Conservation (phyloP, 1,139 yeast genomes). For the Sugiyamaella grinbergsii region DNA sequence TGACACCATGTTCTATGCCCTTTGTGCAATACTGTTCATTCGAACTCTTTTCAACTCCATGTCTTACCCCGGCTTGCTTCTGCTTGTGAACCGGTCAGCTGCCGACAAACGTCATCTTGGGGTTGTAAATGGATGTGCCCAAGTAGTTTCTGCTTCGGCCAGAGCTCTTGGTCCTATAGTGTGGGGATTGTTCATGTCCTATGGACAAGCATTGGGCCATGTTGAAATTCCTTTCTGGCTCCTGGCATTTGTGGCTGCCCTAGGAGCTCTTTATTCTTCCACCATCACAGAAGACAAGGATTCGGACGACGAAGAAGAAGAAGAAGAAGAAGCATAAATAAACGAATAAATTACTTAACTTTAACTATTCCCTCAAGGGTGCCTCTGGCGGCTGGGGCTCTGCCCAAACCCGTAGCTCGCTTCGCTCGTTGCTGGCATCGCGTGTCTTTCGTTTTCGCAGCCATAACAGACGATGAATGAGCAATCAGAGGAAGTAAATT, state of each 20-base stretch:
- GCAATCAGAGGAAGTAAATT: too few species aligned
- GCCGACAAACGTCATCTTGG: constrained; percentile 39
- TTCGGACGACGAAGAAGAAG: constrained; percentile 24
- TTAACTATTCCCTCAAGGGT: neutral
- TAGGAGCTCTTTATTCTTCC: constrained; percentile 42
- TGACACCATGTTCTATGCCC: constrained; percentile 18
- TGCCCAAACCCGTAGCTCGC: constrained; percentile 12
- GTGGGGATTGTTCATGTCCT: constrained; percentile 61
- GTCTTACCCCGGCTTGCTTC: constrained; percentile 37
- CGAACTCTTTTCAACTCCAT: constrained; percentile 33
- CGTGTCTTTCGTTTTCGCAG: too few species aligned
- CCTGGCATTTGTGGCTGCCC: constrained; percentile 40
- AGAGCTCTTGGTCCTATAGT: constrained; percentile 59
- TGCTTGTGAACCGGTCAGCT: constrained; percentile 40
- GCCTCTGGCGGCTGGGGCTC: constrained; percentile 15
- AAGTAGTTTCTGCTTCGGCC: constrained; percentile 53
- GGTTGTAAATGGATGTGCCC: constrained; percentile 40
- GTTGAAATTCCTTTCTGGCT: constrained; percentile 58
- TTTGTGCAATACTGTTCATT: constrained; percentile 22
- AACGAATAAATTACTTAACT: neutral
- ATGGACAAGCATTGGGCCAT: constrained; percentile 47
- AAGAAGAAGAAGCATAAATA: constrained; percentile 10
- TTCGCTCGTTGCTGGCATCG: neutral
- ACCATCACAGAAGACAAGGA: constrained; percentile 43
- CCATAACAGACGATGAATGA: too few species aligned